Evolutionary conservation across 495 filamentous ascomycete species (phyloP).

Genomic region (Penicillium steckii): DNA sequence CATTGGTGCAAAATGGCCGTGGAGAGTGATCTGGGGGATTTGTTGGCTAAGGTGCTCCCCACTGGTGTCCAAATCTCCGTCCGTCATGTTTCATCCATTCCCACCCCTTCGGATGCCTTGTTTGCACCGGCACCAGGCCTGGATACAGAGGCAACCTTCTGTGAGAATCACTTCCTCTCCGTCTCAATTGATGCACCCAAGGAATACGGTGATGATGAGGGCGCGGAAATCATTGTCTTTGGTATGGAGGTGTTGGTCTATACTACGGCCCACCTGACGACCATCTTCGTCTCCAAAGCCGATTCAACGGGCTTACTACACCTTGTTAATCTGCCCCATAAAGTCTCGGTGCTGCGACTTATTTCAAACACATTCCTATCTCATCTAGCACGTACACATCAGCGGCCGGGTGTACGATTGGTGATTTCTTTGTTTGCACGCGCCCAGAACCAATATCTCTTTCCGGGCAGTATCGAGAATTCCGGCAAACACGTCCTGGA

Average conservation of each 20-base stretch:
- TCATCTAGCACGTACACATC: constrained; percentile 65
- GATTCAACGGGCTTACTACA: constrained; percentile 90
- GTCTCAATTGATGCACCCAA: constrained; percentile 55
- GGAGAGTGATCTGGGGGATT: constrained; percentile 40
- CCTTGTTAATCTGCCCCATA: constrained; percentile 57
- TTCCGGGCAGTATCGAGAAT: constrained; percentile 87
- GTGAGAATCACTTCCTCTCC: constrained; percentile 83
- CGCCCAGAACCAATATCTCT: constrained; percentile 91
- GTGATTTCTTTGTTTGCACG: constrained; percentile 91
- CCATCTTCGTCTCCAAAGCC: constrained; percentile 93
- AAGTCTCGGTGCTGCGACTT: constrained; percentile 69
- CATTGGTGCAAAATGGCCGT: constrained; percentile 28
- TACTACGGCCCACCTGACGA: constrained; percentile 74
- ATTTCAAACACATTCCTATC: constrained; percentile 73
- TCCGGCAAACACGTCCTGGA: constrained; percentile 87
- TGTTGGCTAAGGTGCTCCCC: constrained; percentile 70
- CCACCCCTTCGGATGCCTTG: constrained; percentile 67
- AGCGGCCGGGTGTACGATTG: constrained; percentile 65
- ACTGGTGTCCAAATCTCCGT: constrained; percentile 66
- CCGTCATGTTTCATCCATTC: constrained; percentile 86
- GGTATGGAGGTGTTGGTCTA: constrained; percentile 66
- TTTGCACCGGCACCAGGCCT: constrained; percentile 74
- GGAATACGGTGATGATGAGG: constrained; percentile 15
- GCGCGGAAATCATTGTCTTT: constrained; percentile 56
- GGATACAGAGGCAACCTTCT: constrained; percentile 71